Base-by-base conservation (phyloP, 2,329 filamentous ascomycete genomes). In the Pyrenophora graminea region DNA sequence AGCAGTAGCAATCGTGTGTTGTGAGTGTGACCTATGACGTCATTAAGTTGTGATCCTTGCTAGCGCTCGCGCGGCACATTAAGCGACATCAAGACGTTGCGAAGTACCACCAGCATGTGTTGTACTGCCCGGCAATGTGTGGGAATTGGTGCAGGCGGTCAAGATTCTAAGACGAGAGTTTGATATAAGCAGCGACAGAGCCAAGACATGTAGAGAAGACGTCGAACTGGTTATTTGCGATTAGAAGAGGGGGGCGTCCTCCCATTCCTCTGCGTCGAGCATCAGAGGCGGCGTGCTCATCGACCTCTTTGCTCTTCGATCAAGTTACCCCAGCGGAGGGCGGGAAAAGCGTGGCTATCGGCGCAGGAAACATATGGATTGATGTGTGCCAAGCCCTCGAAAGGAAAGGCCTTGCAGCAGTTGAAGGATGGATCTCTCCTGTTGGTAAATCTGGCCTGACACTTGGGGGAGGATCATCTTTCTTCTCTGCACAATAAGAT, bases 191-290 rank as follows among this genome's bases (percentile, higher is more conserved):
- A 39, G 39, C 5, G 27, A 45, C 10, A 30, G 17, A 23, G 25
- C 19, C 7, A 39, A 34, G 15, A 23, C 27, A 1, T 31, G 27
- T 9, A 10, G 31, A 40, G 17, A 33, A 9, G 10, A 36, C 4
- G 2, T n/a, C 1, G 39, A 61, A 7, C 52, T 51, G 1, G 15
- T 61, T 61, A 1, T 65, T 65, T 34, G 84, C 83, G 17, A 74
- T 85, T 64, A 76, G 79, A 62, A 74, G 77, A 17, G 80, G 80
- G 12, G 76, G 76, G 0, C 77, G 79, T 27, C 56, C 59, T n/a
- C 56, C 53, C 9, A 46, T 59, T 27, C 45, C 47, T 12, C 58
- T n/a, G 56, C 59, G 2, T 60, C 64, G 9, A 69, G 61, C 36
- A 61, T 66, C 18, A 39, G 49, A 3, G 54, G 53, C 25, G 64